Evolutionary conservation across 2,329 filamentous ascomycete species (phyloP), one percentile per base, ranked within the genome.

Genomic region (Cladosporium velox): DNA sequence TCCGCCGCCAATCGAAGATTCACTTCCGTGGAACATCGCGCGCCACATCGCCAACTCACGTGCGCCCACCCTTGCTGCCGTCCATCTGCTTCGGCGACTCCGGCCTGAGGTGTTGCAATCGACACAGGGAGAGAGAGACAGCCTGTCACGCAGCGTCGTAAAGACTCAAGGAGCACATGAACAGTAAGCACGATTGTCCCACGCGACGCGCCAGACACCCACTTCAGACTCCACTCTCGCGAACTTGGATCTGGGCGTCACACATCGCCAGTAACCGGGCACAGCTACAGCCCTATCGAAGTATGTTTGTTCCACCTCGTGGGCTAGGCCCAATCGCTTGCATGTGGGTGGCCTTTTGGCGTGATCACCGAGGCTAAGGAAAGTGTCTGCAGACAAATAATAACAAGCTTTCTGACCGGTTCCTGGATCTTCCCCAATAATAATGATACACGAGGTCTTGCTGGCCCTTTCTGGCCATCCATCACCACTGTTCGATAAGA

Each of bases 401-500:
- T 34, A 55, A 34, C 52, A 55, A 55, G 30, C 52, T 55, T 55
- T 55, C n/a, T 12, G 28, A 5, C n/a, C 28, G 28, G 18, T 32
- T 41, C 28, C 52, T 55, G 52, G 18, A 14, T 32, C 57, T 67
- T 32, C 52, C 18, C 52, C 28, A 21, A 69, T 26, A 71, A 69
- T 26, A 71, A 99, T 99, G 95, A 91, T 99, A 79, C 95, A 98
- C 87, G 95, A 99, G 85, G 92, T 99, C 82, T 88, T 98, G 79
- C 90, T 99, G 79, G 94, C 93, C 78, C 89, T 98, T 79, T 96
- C 93, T 74, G 94, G 95, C 72, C 92, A 98, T 81, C 90, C 91
- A 70, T 97, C 94, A 70, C 90, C 93, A 71, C 87, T 98, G 76
- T 91, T 97, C 81, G 86, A 86, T 79, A 73, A 78, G 82, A 81